Conservation (phyloP, 2,329 filamentous ascomycete species). For the Massarina eburnea region DNA sequence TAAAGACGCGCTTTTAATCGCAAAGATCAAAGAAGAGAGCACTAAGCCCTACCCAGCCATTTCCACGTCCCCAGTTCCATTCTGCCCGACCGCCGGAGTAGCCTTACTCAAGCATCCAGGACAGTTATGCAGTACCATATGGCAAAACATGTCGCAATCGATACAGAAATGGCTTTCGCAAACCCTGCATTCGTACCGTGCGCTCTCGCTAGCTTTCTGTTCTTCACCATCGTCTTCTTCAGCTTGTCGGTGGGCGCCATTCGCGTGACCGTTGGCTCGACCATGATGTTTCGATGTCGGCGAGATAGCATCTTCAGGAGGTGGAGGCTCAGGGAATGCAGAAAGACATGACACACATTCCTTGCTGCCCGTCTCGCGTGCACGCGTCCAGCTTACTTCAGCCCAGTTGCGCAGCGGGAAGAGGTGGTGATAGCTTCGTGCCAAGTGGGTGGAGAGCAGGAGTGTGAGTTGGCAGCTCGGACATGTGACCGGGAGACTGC, state of each 20-base stretch:
- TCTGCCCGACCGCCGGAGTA: conserved; percentile 15
- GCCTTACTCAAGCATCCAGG: conserved; percentile 71
- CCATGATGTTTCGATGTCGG: neutral
- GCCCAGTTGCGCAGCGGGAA: conserved; percentile 75
- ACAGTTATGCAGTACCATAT: conserved; percentile 94
- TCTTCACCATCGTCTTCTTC: conserved; percentile 33
- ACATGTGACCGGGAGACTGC: conserved; percentile 85
- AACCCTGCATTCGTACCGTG: conserved; percentile 84
- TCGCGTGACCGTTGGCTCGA: conserved; percentile 3
- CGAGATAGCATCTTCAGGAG: conserved; percentile 1
- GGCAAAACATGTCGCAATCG: conserved; percentile 93
- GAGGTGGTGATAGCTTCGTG: conserved; percentile 43
- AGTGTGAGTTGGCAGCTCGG: conserved; percentile 88
- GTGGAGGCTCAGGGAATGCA: conserved; percentile 61
- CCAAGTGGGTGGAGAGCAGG: conserved; percentile 74
- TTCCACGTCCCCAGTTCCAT: conserved; percentile 28
- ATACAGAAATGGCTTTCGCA: conserved; percentile 94
- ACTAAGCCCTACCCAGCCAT: conserved; percentile 21
- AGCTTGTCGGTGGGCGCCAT: conserved; percentile 10
- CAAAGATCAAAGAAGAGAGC: neutral
- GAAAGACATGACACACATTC: conserved; percentile 79
- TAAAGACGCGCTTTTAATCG: neutral
- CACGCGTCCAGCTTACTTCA: conserved; percentile 81
- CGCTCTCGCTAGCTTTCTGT: conserved; percentile 70
- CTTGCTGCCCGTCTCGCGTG: conserved; percentile 47